Evolutionary conservation across 1,284 basidiomycete genomes (phyloP).

Genomic region (Cerrena zonata): DNA sequence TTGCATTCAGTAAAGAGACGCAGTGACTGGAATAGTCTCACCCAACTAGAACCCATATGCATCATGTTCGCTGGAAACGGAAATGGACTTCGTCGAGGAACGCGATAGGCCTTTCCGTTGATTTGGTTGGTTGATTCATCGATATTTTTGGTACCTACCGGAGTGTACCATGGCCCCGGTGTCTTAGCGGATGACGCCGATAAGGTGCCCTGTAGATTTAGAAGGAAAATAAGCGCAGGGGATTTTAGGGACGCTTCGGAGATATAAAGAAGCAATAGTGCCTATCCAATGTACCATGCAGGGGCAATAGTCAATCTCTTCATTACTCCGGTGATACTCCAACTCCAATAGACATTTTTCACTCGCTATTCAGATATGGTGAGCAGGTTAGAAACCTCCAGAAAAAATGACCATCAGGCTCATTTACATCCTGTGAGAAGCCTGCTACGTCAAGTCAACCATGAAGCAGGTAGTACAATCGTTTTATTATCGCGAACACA

Average conservation of each 20-base stretch:
- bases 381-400: background rate
- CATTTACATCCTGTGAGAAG: background rate
- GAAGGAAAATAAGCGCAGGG: slow-evolving; percentile 7
- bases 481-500: background rate
- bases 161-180: slow-evolving; percentile 6
- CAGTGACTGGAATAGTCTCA: background rate
- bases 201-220: background rate
- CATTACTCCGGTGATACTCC: background rate
- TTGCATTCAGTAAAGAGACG: slow-evolving; percentile 1
- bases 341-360: background rate
- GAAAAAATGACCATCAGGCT: background rate
- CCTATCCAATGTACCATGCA: background rate
- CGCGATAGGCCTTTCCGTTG: slow-evolving; percentile 6
- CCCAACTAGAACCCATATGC: slow-evolving; percentile 3
- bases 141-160: slow-evolving; percentile 5
- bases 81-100: slow-evolving; percentile 4
- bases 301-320: slow-evolving; percentile 5
- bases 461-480: background rate
- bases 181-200: slow-evolving; percentile 5
- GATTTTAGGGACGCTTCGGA: background rate
- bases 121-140: background rate
- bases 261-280: background rate
- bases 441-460: background rate
- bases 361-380: background rate
- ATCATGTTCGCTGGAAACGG: slow-evolving; percentile 3